phyloP scores from a whole-genome alignment of 2,329 filamentous ascomycete species.

The Cercospora berteroae region DNA sequence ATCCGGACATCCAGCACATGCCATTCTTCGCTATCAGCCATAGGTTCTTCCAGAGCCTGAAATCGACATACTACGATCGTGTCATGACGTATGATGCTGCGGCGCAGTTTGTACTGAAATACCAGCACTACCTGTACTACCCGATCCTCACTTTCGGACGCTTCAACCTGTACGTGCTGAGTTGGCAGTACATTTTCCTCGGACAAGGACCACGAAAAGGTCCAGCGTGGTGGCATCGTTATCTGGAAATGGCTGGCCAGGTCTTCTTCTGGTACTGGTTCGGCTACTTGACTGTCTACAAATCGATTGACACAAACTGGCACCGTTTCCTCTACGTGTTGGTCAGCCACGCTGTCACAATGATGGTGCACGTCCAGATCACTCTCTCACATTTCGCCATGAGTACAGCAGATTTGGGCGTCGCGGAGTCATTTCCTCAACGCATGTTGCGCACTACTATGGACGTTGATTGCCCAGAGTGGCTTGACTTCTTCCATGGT shows the following conservation, averaged over 20 bases:
- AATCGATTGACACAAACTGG: constrained; percentile 57
- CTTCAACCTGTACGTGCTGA: constrained; percentile 70
- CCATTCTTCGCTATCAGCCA: constrained; percentile 68
- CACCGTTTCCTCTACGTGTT: constrained; percentile 62
- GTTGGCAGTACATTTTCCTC: constrained; percentile 63
- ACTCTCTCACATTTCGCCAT: constrained; percentile 72
- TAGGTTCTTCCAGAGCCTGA: constrained; percentile 62
- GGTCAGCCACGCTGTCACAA: constrained; percentile 63
- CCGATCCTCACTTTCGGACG: constrained; percentile 63
- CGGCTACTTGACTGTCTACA: constrained; percentile 64
- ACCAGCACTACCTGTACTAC: constrained; percentile 68
- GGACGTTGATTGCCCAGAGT: constrained; percentile 70
- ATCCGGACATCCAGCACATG: constrained; percentile 83
- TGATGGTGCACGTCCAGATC: constrained; percentile 70
- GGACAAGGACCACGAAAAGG: constrained; percentile 57
- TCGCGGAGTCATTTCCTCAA: constrained; percentile 65
- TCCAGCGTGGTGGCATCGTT: constrained; percentile 66
- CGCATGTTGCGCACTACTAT: constrained; percentile 70
- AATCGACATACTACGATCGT: constrained; percentile 65
- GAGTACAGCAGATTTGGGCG: constrained; percentile 64
- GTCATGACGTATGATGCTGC: constrained; percentile 62
- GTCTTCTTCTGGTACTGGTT: constrained; percentile 66
- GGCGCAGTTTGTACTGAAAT: constrained; percentile 59
- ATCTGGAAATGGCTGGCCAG: constrained; percentile 63
- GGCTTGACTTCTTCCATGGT: constrained; percentile 71